Evolutionary conservation across 805 yeast genomes (phyloP).

Genomic region (Starmerella geochares): DNA sequence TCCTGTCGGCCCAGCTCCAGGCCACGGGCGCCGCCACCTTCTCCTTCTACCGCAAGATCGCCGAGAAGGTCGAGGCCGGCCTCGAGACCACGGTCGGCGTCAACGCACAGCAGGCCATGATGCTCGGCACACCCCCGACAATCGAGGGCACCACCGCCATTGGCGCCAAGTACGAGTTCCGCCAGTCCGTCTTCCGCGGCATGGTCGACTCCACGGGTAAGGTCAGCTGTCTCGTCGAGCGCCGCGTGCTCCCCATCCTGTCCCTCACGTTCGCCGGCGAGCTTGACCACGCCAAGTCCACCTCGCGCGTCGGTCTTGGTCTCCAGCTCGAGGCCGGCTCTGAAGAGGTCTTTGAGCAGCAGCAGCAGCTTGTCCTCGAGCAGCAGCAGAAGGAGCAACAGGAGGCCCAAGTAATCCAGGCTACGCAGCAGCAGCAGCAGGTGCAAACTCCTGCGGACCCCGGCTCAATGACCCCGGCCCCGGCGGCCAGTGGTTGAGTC

Average conservation of each 20-base stretch:
- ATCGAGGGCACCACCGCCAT: conserved; percentile 86
- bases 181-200: conserved; percentile 92
- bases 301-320: conserved; percentile 84
- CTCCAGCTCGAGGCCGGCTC: conserved; percentile 92
- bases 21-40: conserved; percentile 85
- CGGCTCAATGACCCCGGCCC: conserved; percentile 10
- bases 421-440: conserved; percentile 5
- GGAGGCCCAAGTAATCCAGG: conserved; percentile 13
- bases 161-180: conserved; percentile 96
- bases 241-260: conserved; percentile 84
- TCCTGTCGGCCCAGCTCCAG: conserved; percentile 84
- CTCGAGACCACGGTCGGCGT: conserved; percentile 49
- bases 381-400: conserved; percentile 19
- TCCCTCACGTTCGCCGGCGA: conserved; percentile 84
- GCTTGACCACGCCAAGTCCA: conserved; percentile 71
- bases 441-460: conserved; percentile 5
- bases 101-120: conserved; percentile 64
- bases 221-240: conserved; percentile 82
- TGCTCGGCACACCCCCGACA: conserved; percentile 71
- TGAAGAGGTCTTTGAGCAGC: conserved; percentile 68
- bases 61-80: conserved; percentile 92
- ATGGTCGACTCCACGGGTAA: conserved; percentile 86
- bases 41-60: conserved; percentile 87
- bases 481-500: conserved; percentile 8
- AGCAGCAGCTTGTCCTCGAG: conserved; percentile 28